Evolutionary conservation across 108 stramenopile genomes (phyloP).

Genomic region (Fragilariopsis cylindrus): DNA sequence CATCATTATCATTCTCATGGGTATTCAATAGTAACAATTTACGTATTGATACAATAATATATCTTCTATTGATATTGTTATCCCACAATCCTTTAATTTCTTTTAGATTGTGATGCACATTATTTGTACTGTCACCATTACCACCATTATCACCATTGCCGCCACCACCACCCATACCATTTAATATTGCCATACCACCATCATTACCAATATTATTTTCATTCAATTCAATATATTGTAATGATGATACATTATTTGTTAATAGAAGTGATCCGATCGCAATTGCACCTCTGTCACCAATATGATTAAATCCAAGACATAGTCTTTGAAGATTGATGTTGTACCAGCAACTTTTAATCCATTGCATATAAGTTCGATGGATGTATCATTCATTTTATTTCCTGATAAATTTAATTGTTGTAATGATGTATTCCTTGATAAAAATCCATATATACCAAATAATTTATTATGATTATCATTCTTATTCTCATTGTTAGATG

Average conservation of each 20-base stretch:
- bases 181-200: slow-evolving; percentile 27
- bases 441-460: slow-evolving; percentile 23
- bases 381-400: slow-evolving; percentile 22
- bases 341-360: slow-evolving; percentile 16
- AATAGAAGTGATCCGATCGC: slow-evolving; percentile 26
- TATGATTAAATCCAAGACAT: slow-evolving; percentile 33
- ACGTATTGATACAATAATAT: slow-evolving; percentile 37
- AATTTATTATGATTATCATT: not conserved
- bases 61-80: slow-evolving; percentile 36
- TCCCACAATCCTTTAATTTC: slow-evolving; percentile 41
- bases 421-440: slow-evolving; percentile 22
- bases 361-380: slow-evolving; percentile 14
- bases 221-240: slow-evolving; percentile 28
- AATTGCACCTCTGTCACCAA: slow-evolving; percentile 31
- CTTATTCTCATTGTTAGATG: too few species aligned
- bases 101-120: slow-evolving; percentile 6
- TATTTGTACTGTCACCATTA: too few species aligned
- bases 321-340: slow-evolving; percentile 1
- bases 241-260: slow-evolving; percentile 12
- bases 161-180: slow-evolving; percentile 30
- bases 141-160: slow-evolving; percentile 23
- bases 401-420: slow-evolving; percentile 30
- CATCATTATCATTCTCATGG: not conserved
- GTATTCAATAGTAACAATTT: slow-evolving; percentile 12
- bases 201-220: slow-evolving; percentile 34